phyloP scores from a whole-genome alignment of 768 basidiomycete species.

The Paxillus ammoniavirescens region DNA sequence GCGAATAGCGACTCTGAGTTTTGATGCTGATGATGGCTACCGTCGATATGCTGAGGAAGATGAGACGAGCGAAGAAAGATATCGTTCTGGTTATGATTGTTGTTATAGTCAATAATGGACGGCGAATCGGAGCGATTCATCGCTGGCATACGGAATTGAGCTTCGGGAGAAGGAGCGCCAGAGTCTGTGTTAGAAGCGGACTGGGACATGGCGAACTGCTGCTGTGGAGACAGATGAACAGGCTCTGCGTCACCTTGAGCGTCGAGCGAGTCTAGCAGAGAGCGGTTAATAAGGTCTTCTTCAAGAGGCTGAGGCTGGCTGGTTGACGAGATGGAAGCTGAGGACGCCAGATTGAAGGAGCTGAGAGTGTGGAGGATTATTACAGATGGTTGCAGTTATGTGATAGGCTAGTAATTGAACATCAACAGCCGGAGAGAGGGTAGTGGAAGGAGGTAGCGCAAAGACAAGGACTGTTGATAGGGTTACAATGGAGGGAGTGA shows the following conservation, averaged over 20 bases:
- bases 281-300: constrained; percentile 86
- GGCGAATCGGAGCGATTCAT: constrained; percentile 56
- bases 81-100: constrained; percentile 36
- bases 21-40: constrained; percentile 35
- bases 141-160: constrained; percentile 49
- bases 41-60: constrained; percentile 23
- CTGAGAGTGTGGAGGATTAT: constrained; percentile 21
- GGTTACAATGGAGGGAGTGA: constrained; percentile 39
- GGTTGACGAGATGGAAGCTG: constrained; percentile 30
- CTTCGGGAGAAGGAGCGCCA: constrained; percentile 46
- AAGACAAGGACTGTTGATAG: constrained; percentile 37
- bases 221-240: constrained; percentile 27
- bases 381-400: constrained; percentile 30
- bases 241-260: constrained; percentile 83
- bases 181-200: constrained; percentile 55
- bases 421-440: constrained; percentile 42
- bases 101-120: constrained; percentile 36
- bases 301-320: constrained; percentile 35
- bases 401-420: constrained; percentile 33
- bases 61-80: constrained; percentile 27
- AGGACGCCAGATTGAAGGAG: constrained; percentile 52
- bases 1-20: constrained; percentile 29
- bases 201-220: constrained; percentile 44
- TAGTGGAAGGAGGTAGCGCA: constrained; percentile 34
- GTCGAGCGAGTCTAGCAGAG: constrained; percentile 79